Percentiles rank a stretch among this genome's conserved stretches.
Evolutionary conservation across 345 rosid species (phyloP).

Genomic region (Fremontodendron californicum): DNA sequence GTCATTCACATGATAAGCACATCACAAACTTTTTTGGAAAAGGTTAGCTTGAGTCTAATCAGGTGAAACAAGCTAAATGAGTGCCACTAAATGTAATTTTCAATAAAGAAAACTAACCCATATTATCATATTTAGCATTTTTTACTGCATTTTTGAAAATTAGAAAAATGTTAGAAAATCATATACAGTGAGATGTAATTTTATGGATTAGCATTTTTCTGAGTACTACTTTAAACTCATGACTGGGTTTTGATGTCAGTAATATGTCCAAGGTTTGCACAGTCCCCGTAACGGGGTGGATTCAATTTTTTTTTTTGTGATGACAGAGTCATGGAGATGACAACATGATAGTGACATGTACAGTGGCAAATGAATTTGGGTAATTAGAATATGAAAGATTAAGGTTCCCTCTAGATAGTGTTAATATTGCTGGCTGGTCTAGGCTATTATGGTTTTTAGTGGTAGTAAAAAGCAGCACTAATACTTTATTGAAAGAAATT

Average conservation of each 20-base stretch:
- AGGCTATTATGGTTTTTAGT: conserved; percentile 9
- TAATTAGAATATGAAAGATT: neutral
- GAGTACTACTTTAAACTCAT: neutral
- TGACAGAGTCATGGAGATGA: conserved; percentile 37
- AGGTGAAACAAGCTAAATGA: neutral
- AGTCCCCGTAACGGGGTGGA: conserved; percentile 27
- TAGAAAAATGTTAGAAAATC: neutral
- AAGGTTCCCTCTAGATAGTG: conserved; percentile 15
- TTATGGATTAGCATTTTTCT: neutral
- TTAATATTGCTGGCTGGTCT: neutral
- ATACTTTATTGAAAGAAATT: conserved; percentile 3
- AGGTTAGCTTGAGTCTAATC: neutral
- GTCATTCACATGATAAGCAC: neutral
- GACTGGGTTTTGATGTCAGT: neutral
- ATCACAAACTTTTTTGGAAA: neutral
- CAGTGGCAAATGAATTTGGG: conserved; percentile 6
- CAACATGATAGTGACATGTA: conserved; percentile 51
- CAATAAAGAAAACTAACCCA: neutral
- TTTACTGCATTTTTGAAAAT: neutral
- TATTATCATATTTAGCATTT: neutral
- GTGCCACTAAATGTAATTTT: neutral
- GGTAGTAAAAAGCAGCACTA: conserved; percentile 5
- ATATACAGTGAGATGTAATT: neutral
- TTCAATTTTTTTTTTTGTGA: conserved; percentile 16
- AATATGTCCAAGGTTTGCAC: conserved; percentile 22